A percentile compares a stretch with the other conserved stretches of the same genome.
phyloP scores from a whole-genome alignment of 2,329 filamentous ascomycete species.

The Penicillium palitans region DNA sequence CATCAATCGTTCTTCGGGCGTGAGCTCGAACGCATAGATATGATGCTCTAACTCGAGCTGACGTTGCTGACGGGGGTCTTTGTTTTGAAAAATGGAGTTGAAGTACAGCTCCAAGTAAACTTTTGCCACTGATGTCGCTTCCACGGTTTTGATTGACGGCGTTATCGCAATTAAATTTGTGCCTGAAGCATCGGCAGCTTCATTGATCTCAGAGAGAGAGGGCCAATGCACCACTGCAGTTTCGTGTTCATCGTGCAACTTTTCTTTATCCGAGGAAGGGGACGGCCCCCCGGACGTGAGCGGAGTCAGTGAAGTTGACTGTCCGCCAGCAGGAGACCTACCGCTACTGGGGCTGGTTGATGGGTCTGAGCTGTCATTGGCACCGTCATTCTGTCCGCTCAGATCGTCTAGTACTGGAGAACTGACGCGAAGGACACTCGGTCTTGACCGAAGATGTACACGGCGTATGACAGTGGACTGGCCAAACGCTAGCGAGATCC shows the following conservation, averaged over 20 bases:
- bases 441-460: constrained; percentile 35
- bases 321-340: constrained; percentile 31
- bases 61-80: constrained; percentile 62
- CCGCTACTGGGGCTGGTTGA: constrained; percentile 33
- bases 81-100: constrained; percentile 63
- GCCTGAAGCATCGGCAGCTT: not conserved
- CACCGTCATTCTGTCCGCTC: constrained; percentile 30
- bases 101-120: constrained; percentile 84
- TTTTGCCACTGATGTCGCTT: constrained; percentile 77
- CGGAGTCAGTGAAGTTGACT: constrained; percentile 39
- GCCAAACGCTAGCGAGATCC: constrained; percentile 41
- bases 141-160: constrained; percentile 61
- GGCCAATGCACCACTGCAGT: not conserved
- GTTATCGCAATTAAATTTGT: constrained; percentile 7
- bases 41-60: constrained; percentile 63
- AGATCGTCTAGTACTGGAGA: constrained; percentile 14
- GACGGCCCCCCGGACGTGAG: constrained; percentile 37
- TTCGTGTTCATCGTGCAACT: not conserved
- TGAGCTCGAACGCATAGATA: constrained; percentile 59
- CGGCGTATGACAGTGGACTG: constrained; percentile 45
- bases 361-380: constrained; percentile 36
- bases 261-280: constrained; percentile 19
- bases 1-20: constrained; percentile 56
- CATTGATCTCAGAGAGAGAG: not conserved
- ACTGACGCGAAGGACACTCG: constrained; percentile 31